phyloP scores from a whole-genome alignment of 1,139 yeast species.

The Hanseniaspora gamundiae region DNA sequence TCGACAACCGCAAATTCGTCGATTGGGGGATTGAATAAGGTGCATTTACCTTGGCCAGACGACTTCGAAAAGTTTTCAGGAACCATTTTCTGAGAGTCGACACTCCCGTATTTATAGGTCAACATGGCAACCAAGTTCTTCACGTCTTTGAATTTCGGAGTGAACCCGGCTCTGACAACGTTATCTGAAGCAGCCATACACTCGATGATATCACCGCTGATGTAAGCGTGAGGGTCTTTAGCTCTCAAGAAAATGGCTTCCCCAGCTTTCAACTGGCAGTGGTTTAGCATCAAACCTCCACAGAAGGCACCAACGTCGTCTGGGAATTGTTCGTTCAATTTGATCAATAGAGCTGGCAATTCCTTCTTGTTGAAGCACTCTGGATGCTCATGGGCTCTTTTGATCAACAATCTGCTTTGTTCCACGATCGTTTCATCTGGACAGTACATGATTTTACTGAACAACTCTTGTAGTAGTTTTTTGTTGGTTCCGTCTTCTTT shows the following conservation, averaged over 20 bases:
- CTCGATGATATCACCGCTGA: constrained; percentile 91
- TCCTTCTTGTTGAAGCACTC: constrained; percentile 31
- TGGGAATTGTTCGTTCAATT: constrained; percentile 82
- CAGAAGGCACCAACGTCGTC: constrained; percentile 90
- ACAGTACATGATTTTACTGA: constrained; percentile 74
- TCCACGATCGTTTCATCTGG: constrained; percentile 40
- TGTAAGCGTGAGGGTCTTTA: constrained; percentile 96
- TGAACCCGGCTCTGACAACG: constrained; percentile 96
- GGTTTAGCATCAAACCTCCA: constrained; percentile 86
- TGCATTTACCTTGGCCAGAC: constrained; percentile 52
- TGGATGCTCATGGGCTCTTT: constrained; percentile 45
- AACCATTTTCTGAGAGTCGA: constrained; percentile 85
- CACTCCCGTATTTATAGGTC: constrained; percentile 81
- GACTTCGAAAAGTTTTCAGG: constrained; percentile 51
- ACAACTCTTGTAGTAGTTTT: constrained; percentile 57
- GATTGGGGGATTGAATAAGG: constrained; percentile 88
- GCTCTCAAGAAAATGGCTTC: constrained; percentile 96
- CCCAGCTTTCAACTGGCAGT: constrained; percentile 72
- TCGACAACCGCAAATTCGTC: constrained; percentile 89
- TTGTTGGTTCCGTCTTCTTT: constrained; percentile 42
- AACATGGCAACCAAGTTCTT: constrained; percentile 78
- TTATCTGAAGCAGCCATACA: constrained; percentile 99
- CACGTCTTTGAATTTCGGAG: constrained; percentile 96
- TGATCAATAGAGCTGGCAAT: constrained; percentile 58
- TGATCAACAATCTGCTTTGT: constrained; percentile 49